A percentile compares a stretch with the other conserved stretches of the same genome.
These are phyloP conservation scores for Rhodocollybia butyracea DNA, from an alignment of 768 basidiomycete genomes.

Conservation along the genomic window DNA sequence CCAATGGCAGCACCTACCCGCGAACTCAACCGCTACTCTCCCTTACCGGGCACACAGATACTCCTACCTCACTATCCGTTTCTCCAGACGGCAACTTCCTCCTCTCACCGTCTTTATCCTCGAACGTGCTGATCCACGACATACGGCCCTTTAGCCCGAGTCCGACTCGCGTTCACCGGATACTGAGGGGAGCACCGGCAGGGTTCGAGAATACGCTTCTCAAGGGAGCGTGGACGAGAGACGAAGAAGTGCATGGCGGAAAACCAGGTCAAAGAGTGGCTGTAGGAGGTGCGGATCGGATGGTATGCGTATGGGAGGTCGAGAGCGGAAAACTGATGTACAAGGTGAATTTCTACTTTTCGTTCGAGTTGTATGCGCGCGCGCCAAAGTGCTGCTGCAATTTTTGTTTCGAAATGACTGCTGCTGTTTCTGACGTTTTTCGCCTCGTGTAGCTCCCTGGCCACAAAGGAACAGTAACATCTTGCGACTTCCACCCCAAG, in stretches of 20 bases:
- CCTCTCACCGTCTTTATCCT: slow-evolving; percentile 88
- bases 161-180: slow-evolving; percentile 76
- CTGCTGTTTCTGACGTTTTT: slow-evolving; percentile 1
- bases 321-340: slow-evolving; percentile 73
- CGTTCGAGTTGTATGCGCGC: too few species aligned
- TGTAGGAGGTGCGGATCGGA: slow-evolving; percentile 87
- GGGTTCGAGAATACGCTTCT: slow-evolving; percentile 90
- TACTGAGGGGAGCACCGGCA: slow-evolving; percentile 81
- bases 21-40: slow-evolving; percentile 83
- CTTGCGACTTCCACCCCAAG: slow-evolving; percentile 95
- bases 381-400: too few species aligned
- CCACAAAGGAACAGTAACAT: slow-evolving; percentile 93
- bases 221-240: slow-evolving; percentile 84
- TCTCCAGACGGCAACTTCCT: slow-evolving; percentile 88
- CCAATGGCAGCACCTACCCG: slow-evolving; percentile 86
- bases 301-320: slow-evolving; percentile 85
- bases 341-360: slow-evolving; percentile 48
- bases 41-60: slow-evolving; percentile 85
- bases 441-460: slow-evolving; percentile 65
- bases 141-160: slow-evolving; percentile 91
- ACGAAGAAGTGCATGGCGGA: slow-evolving; percentile 45
- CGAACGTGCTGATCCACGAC: slow-evolving; percentile 86
- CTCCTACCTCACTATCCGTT: slow-evolving; percentile 88
- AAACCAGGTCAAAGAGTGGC: slow-evolving; percentile 65
- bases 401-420: not conserved